phyloP scores from a whole-genome alignment of 495 filamentous ascomycete genomes.

The Hypoxylon trugodes region DNA sequence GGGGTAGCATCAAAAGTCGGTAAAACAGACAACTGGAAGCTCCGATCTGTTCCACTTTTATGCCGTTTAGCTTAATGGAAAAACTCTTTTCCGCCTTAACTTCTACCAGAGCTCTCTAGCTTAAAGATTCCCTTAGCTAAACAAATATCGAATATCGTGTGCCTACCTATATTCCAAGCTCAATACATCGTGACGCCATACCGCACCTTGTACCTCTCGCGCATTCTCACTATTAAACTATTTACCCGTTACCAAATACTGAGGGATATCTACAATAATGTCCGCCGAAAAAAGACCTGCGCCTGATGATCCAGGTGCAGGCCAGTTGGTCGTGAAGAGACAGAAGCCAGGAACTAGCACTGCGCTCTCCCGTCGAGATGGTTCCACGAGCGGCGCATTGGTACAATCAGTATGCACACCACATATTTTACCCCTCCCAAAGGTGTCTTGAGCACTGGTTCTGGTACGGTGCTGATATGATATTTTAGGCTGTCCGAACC shows the following conservation, averaged over 20 bases:
- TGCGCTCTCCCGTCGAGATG: slow-evolving; percentile 70
- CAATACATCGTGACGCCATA: no score
- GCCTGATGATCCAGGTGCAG: slow-evolving; percentile 77
- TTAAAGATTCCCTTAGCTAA: no score
- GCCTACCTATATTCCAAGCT: no score
- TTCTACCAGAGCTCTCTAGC: neutral
- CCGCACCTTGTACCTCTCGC: no score
- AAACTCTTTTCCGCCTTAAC: slow-evolving; percentile 17
- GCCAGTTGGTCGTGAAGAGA: slow-evolving; percentile 87
- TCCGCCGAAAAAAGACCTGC: slow-evolving; percentile 90
- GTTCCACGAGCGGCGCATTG: slow-evolving; percentile 73
- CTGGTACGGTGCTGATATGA: slow-evolving; percentile 2
- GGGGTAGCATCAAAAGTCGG: slow-evolving; percentile 19
- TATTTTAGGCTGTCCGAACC: slow-evolving; percentile 75
- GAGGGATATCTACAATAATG: no score
- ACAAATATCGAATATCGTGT: no score
- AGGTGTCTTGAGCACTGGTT: neutral
- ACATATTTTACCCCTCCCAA: neutral
- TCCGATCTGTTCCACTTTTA: slow-evolving; percentile 1
- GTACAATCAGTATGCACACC: slow-evolving; percentile 77
- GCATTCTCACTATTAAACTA: no score
- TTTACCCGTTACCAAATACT: no score
- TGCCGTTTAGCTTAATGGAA: slow-evolving; percentile 1
- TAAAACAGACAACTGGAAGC: neutral
- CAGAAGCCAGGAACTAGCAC: slow-evolving; percentile 78